Percentiles rank a stretch among this genome's conserved stretches.
These are phyloP conservation scores for Pythium periplocum DNA, from an alignment of 352 stramenopile species.

Conservation along the genomic window DNA sequence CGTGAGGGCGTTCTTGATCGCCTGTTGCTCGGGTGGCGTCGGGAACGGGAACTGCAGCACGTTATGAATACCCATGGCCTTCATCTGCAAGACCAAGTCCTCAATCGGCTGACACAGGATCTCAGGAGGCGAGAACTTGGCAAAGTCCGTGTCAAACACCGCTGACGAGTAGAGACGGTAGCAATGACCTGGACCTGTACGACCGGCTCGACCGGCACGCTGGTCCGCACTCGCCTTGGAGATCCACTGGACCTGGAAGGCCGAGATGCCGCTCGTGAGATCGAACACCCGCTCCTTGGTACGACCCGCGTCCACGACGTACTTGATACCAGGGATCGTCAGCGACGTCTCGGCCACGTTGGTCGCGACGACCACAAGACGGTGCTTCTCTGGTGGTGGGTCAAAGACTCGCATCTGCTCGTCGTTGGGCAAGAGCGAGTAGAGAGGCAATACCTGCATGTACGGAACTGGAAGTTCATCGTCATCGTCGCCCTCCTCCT, in stretches of 20 bases:
- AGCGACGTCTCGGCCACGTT: slow-evolving; percentile 98
- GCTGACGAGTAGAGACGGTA: slow-evolving; percentile 97
- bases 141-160: slow-evolving; percentile 95
- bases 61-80: slow-evolving; percentile 95
- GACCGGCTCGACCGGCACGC: slow-evolving; percentile 94
- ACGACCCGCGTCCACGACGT: slow-evolving; percentile 96
- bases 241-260: slow-evolving; percentile 92
- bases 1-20: slow-evolving; percentile 82
- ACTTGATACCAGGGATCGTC: slow-evolving; percentile 94
- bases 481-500: slow-evolving; percentile 74
- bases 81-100: slow-evolving; percentile 97
- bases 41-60: slow-evolving; percentile 96
- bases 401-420: slow-evolving; percentile 92
- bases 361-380: slow-evolving; percentile 96
- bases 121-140: slow-evolving; percentile 88
- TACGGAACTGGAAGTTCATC: slow-evolving; percentile 59
- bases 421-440: slow-evolving; percentile 95
- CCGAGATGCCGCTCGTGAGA: slow-evolving; percentile 86
- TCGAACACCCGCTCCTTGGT: slow-evolving; percentile 97
- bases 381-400: slow-evolving; percentile 80
- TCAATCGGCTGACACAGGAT: slow-evolving; percentile 91
- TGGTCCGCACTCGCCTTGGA: slow-evolving; percentile 83
- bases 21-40: slow-evolving; percentile 85
- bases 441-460: slow-evolving; percentile 94
- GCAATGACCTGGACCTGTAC: slow-evolving; percentile 95